Evolutionary conservation across 495 filamentous ascomycete species (phyloP), one percentile per base, ranked within the genome.

Genomic region (Tetracladium setigerum): DNA sequence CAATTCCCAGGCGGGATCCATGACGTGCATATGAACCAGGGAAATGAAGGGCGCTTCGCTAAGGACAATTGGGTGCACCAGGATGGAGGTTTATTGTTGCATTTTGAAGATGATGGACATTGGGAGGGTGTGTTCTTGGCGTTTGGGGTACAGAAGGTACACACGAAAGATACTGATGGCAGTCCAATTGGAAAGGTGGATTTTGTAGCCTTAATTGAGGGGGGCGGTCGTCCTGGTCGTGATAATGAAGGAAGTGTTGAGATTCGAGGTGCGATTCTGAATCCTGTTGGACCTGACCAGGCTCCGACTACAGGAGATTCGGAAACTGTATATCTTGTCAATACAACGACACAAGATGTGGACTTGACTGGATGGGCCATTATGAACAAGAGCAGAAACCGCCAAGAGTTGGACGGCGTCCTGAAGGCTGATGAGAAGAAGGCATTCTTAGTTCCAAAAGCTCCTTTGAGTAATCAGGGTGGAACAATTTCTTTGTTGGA

Each of bases 21-120:
- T 49, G 61, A 70, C 50, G 50, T 70, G 2, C 67, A 70, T 49
- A 67, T 69, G 67, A 70, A 70, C 49, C 67, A 70, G 54, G 66
- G 67, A 30, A 67, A 58, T 53, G 41, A 55, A 31, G 51, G 55
- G 11, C 41, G 45, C 4, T 70, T 53, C 45, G n/a, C 31, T 1
- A 5, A 19, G 5, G 55, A 61, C 19, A 70, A 70, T 45, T 65
- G 65, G 8, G 58, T 62, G 13, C 63, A 56, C 18, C 59, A 67
- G 43, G 67, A 70, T 52, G 66, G 67, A 2, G 67, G 50, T 32
- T 51, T 68, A 38, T 15, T 68, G 9, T 41, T 68, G 27, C 44
- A 59, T 34, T 62, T 56, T 19, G 22, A 45, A n/a, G 49, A 57
- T 30, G 40, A 50, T 37, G 56, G 49, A 19, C 56, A 58, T 37